Evolutionary conservation across 306 rosid genomes (phyloP).

Genomic region (Vicia villosa): DNA sequence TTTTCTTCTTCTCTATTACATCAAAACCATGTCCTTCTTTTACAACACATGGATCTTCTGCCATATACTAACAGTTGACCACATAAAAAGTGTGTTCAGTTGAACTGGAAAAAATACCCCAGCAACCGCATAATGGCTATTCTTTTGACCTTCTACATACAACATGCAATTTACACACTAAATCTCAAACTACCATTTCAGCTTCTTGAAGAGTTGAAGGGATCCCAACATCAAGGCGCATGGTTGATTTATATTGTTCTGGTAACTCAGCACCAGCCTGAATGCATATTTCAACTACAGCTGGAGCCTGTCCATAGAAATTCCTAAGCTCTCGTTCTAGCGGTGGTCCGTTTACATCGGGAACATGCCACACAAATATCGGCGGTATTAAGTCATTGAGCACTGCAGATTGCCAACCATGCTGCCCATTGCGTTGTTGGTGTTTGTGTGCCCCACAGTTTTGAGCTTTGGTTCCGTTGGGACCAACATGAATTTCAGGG

Average conservation of each 20-base stretch:
- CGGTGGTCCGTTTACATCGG: constrained; percentile 75
- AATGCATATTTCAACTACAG: constrained; percentile 81
- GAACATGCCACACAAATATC: constrained; percentile 95
- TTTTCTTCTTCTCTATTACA: not conserved
- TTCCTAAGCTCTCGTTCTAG: constrained; percentile 71
- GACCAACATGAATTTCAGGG: constrained; percentile 89
- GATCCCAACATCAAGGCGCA: constrained; percentile 91
- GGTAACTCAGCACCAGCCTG: constrained; percentile 93
- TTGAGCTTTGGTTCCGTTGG: constrained; percentile 86
- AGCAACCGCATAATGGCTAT: not conserved
- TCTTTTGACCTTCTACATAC: constrained; percentile 24
- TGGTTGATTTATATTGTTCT: constrained; percentile 74
- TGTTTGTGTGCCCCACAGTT: constrained; percentile 92
- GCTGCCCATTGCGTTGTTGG: constrained; percentile 98
- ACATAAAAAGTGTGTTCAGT: constrained; percentile 1
- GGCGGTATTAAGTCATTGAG: constrained; percentile 90
- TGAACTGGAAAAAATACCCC: not conserved
- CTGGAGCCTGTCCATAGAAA: constrained; percentile 91
- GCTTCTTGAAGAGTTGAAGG: constrained; percentile 75
- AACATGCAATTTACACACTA: constrained; percentile 17
- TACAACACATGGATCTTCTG: constrained; percentile 9
- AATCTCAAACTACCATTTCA: constrained; percentile 89
- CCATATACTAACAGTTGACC: not conserved
- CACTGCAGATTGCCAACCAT: constrained; percentile 91
- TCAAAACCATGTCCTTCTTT: not conserved